These are phyloP conservation scores for Cladophialophora exuberans DNA, from an alignment of 2,329 filamentous ascomycete genomes.

Conservation along the genomic window DNA sequence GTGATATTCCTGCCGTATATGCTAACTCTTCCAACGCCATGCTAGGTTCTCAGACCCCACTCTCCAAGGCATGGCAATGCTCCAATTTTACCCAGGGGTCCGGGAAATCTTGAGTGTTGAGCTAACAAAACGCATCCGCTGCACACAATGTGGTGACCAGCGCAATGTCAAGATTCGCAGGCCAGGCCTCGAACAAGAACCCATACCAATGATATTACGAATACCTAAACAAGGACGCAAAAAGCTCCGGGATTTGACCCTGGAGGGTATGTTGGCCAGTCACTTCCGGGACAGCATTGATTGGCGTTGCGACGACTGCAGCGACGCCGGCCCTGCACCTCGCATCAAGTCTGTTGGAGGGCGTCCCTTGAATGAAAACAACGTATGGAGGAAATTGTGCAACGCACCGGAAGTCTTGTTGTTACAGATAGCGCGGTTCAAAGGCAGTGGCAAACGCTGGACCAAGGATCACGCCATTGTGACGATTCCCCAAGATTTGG, in stretches of 20 bases:
- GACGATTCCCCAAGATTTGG: constrained; percentile 11
- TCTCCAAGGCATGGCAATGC: neutral
- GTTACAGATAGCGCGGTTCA: constrained; percentile 16
- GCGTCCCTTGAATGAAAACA: too few relatives aligned
- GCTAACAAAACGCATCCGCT: neutral
- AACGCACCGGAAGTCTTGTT: constrained; percentile 26
- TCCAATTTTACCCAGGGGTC: neutral
- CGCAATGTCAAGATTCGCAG: constrained; percentile 1
- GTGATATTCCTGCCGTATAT: too few relatives aligned
- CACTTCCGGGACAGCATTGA: neutral
- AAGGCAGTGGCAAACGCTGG: neutral
- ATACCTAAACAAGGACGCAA: too few relatives aligned
- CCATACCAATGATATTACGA: too few relatives aligned
- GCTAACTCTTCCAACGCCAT: too few relatives aligned
- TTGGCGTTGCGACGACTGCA: neutral
- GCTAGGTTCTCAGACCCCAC: neutral
- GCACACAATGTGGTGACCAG: neutral
- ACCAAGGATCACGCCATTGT: constrained; percentile 13
- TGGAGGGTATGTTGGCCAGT: too few relatives aligned
- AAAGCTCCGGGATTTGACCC: too few relatives aligned
- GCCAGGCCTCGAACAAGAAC: neutral
- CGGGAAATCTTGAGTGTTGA: neutral
- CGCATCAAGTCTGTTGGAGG: neutral
- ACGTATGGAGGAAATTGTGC: neutral
- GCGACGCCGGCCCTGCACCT: neutral